Evolutionary conservation across 2,329 filamentous ascomycete species (phyloP).

Genomic region (Microcyclospora tardicrescens): DNA sequence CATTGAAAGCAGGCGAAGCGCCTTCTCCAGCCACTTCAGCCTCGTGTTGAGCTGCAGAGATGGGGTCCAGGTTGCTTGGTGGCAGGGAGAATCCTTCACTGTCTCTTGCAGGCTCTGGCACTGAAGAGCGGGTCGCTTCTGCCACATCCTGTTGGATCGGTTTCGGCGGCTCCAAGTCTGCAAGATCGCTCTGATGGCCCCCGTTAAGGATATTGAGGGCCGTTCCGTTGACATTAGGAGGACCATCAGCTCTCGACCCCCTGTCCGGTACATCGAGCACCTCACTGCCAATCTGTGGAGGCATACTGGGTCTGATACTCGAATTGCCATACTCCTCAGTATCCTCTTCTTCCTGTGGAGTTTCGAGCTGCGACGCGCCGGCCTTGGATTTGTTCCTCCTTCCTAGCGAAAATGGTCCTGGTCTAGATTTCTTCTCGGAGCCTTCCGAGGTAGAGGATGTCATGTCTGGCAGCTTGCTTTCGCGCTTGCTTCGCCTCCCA

Average conservation of each 20-base stretch:
- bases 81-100: constrained; percentile 67
- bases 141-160: constrained; percentile 1
- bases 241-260: constrained; percentile 4
- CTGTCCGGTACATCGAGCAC: constrained; percentile 12
- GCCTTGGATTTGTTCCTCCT: constrained; percentile 49
- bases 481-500: constrained; percentile 41
- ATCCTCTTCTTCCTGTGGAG: constrained; percentile 12
- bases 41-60: constrained; percentile 61
- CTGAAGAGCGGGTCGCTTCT: not conserved
- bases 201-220: constrained; percentile 15
- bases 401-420: constrained; percentile 50
- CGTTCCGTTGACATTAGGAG: constrained; percentile 14
- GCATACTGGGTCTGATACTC: constrained; percentile 17
- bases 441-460: constrained; percentile 30
- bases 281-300: constrained; percentile 20
- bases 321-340: constrained; percentile 1
- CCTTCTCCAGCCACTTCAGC: constrained; percentile 42
- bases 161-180: constrained; percentile 21
- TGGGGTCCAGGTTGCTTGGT: constrained; percentile 41
- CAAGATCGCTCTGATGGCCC: constrained; percentile 21
- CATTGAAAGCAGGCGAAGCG: constrained; percentile 50
- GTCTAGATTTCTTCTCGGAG: constrained; percentile 43
- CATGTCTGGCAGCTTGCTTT: constrained; percentile 41
- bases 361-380: constrained; percentile 33
- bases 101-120: constrained; percentile 43